Base-by-base conservation (phyloP, 352 stramenopile genomes). In the Phytophthora tentaculata region DNA sequence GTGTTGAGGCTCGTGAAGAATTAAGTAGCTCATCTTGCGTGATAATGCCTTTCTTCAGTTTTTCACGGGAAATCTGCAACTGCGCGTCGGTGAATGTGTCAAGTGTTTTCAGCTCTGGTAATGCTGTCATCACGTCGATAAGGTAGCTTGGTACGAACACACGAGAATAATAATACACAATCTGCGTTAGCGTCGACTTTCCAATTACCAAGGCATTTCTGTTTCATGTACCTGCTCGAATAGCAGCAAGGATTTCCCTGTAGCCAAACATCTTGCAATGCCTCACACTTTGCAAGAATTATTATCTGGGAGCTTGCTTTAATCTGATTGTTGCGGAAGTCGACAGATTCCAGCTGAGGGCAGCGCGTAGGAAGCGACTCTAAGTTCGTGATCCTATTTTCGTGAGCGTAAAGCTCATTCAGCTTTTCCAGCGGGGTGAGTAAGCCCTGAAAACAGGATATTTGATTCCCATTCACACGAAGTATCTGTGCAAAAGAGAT, bases 361-460 rank as follows among this genome's bases (percentile, higher is more conserved):
- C 71, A 91, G 14, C 66, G 73, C 4, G 57, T 66, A 3, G 76
- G 63, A 12, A 84, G 48, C 4, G 50, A 17, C 0, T 66, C 62
- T 7, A 89, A 28, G 44, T 89, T 70, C 8, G 44, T 44, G 35
- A 92, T 67, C 10, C 41, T 13, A 45, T 92, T 91, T 62, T 86
- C 68, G 16, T 91, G 77, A 3, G 84, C 48, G 37, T 93, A 91
- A n/a, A 93, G 62, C 54, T 93, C 85, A 51, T 81, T 90, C 0
- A 93, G 66, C 23, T 76, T 80, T 3, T 67, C 56, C 13, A 90
- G 55, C 16, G 74, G 61, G 17, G 68, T 62, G 0, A 69, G 28
- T 29, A 88, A 57, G 17, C 69, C 83, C 14, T 86, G 54, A 13
- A 91, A 73, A 20, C 76, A 64, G 17, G 68, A 64, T 45, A 90